A percentile compares a stretch with the other conserved stretches of the same genome.
These are phyloP conservation scores for Hypoxylon crocopeplum DNA, from an alignment of 495 filamentous ascomycete species.

Conservation along the genomic window DNA sequence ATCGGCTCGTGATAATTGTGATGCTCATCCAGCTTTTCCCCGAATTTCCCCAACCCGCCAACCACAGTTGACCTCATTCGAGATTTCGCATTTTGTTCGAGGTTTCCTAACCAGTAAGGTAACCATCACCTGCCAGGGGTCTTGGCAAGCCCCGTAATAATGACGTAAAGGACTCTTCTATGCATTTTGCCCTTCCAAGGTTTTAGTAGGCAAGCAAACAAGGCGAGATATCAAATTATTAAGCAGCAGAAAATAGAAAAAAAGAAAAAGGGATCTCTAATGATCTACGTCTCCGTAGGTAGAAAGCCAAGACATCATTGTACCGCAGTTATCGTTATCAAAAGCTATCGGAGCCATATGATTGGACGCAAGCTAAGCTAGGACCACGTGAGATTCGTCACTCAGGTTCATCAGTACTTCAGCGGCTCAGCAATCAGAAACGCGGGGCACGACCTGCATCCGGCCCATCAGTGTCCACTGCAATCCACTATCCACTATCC, in stretches of 20 bases:
- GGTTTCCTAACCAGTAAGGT: background rate
- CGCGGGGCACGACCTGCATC: background rate
- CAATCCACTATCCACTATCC: background rate
- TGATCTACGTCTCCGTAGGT: conserved; percentile 15
- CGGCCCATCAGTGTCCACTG: too few relatives aligned
- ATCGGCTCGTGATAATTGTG: conserved; percentile 31
- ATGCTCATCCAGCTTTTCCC: conserved; percentile 2
- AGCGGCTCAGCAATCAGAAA: conserved; percentile 12
- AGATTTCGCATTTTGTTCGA: conserved; percentile 7
- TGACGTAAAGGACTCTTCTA: conserved; percentile 21
- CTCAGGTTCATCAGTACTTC: too few relatives aligned
- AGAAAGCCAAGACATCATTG: conserved; percentile 7
- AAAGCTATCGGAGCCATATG: conserved; percentile 4
- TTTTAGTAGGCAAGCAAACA: too few relatives aligned
- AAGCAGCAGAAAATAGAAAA: background rate
- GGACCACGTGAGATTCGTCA: conserved; percentile 25
- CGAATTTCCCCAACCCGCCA: conserved; percentile 1
- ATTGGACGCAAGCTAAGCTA: conserved; percentile 10
- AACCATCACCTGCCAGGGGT: background rate
- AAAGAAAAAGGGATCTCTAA: conserved; percentile 23
- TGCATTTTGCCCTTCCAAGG: background rate
- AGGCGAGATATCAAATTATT: background rate
- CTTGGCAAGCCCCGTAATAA: conserved; percentile 16
- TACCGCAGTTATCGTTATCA: conserved; percentile 23
- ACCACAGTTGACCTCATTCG: conserved; percentile 11